Percentiles rank a stretch among this genome's conserved stretches.
Conservation (phyloP, 352 stramenopile genomes). For the Blastocystis sp. region DNA sequence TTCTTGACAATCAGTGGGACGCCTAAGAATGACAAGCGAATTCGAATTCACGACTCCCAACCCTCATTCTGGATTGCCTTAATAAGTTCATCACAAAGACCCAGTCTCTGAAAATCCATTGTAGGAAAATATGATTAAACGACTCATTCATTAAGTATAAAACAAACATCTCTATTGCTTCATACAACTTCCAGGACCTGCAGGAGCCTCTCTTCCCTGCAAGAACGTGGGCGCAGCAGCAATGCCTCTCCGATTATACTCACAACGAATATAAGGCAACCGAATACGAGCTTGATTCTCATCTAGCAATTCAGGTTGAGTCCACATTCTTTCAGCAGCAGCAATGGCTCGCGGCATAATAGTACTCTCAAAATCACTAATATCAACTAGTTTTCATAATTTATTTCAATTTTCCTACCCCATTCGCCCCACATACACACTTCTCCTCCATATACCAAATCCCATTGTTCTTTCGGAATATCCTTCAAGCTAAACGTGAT, state of each 20-base stretch:
- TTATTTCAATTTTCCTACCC: neutral
- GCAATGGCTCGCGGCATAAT: conserved; percentile 69
- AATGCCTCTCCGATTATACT: conserved; percentile 64
- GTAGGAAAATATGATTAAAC: neutral
- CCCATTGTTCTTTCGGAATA: conserved; percentile 42
- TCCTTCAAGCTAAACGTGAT: conserved; percentile 23
- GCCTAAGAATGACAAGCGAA: neutral
- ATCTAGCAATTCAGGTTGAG: conserved; percentile 41
- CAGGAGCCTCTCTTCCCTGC: neutral
- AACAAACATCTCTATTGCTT: conserved; percentile 52
- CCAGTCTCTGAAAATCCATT: conserved; percentile 45
- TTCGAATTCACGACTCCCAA: neutral
- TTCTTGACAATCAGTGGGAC: conserved; percentile 79
- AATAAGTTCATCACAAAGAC: conserved; percentile 44
- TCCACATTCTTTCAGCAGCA: conserved; percentile 70
- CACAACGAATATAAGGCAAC: conserved; percentile 65
- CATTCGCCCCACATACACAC: conserved; percentile 64
- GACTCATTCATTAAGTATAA: neutral
- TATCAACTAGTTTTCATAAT: conserved; percentile 48
- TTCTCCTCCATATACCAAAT: conserved; percentile 68
- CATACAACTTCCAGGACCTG: conserved; percentile 53
- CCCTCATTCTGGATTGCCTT: neutral
- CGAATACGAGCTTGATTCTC: conserved; percentile 29
- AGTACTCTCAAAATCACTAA: conserved; percentile 67
- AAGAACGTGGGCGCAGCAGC: conserved; percentile 58